Percentiles rank a stretch among this genome's conserved stretches.
Evolutionary conservation across 2,329 filamentous ascomycete species (phyloP).

Genomic region (Talaromyces funiculosus): DNA sequence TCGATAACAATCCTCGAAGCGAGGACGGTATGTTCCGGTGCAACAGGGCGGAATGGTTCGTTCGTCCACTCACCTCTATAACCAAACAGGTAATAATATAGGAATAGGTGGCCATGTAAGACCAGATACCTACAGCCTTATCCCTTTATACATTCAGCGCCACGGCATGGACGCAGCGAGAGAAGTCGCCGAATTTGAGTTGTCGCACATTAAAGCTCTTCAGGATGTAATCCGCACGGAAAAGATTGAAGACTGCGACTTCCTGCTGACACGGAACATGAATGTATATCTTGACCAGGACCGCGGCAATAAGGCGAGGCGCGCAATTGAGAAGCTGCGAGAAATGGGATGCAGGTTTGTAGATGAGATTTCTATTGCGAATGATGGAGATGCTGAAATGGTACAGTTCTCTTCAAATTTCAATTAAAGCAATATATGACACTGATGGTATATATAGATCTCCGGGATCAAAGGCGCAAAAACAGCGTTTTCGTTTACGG

Average conservation of each 20-base stretch:
- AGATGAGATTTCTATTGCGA: constrained; percentile 26
- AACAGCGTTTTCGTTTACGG: constrained; percentile 32
- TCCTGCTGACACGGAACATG: constrained; percentile 37
- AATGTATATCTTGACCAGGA: constrained; percentile 38
- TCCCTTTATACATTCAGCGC: constrained; percentile 32
- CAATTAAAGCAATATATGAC: too few species aligned
- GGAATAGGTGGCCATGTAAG: constrained; percentile 35
- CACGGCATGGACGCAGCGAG: constrained; percentile 33
- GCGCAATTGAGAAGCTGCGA: constrained; percentile 28
- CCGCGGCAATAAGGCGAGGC: constrained; percentile 24
- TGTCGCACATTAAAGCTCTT: constrained; percentile 37
- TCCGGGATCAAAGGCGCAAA: constrained; percentile 39
- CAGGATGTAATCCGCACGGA: constrained; percentile 39
- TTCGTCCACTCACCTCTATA: neutral
- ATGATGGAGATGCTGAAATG: constrained; percentile 25
- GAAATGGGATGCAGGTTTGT: constrained; percentile 24
- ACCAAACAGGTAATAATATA: neutral
- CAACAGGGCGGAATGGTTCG: constrained; percentile 41
- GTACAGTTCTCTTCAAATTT: constrained; percentile 17
- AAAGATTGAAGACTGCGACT: constrained; percentile 43
- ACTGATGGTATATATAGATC: constrained; percentile 18
- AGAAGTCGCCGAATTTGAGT: constrained; percentile 40
- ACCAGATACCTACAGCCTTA: constrained; percentile 40
- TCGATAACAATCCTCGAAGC: constrained; percentile 16
- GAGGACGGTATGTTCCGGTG: constrained; percentile 29